These are phyloP conservation scores for Scalesia atractyloides DNA, from an alignment of 129 eudicot genomes.

Conservation along the genomic window DNA sequence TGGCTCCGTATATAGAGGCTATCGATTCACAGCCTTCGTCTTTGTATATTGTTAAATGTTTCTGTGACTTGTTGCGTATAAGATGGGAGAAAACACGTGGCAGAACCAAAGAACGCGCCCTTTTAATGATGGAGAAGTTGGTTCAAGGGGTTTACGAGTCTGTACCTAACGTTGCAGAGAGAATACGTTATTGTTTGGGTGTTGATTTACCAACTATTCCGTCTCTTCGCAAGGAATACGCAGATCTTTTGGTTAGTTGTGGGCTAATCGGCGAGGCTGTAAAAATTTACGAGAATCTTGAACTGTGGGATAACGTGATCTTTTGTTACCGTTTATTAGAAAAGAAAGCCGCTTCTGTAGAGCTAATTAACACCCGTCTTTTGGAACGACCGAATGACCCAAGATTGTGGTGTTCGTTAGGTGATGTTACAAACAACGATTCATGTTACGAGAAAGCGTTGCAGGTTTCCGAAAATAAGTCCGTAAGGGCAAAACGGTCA, in stretches of 20 bases:
- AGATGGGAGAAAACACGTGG: slow-evolving; percentile 90
- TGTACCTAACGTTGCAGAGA: slow-evolving; percentile 50
- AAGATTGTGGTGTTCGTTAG: slow-evolving; percentile 92
- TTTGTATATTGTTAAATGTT: slow-evolving; percentile 57
- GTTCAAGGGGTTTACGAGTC: slow-evolving; percentile 54
- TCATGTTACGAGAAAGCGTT: slow-evolving; percentile 78
- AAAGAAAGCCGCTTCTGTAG: slow-evolving; percentile 85
- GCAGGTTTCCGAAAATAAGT: slow-evolving; percentile 75
- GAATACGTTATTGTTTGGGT: slow-evolving; percentile 60
- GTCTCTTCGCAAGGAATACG: slow-evolving; percentile 76
- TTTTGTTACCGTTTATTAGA: slow-evolving; percentile 76
- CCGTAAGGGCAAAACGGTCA: slow-evolving; percentile 87
- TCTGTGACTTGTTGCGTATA: slow-evolving; percentile 80
- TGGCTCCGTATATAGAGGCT: slow-evolving; percentile 94
- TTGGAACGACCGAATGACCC: slow-evolving; percentile 71
- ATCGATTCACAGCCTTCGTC: slow-evolving; percentile 80
- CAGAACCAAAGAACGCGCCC: slow-evolving; percentile 88
- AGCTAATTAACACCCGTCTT: slow-evolving; percentile 73
- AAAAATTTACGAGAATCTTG: slow-evolving; percentile 78
- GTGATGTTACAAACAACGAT: slow-evolving; percentile 83
- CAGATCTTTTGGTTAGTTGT: slow-evolving; percentile 75
- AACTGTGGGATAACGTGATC: slow-evolving; percentile 91
- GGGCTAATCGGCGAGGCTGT: slow-evolving; percentile 89
- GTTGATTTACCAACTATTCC: slow-evolving; percentile 75
- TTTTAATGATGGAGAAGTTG: slow-evolving; percentile 86